Conservation (phyloP, 2,329 filamentous ascomycete species). For the Corynespora cassiicola region DNA sequence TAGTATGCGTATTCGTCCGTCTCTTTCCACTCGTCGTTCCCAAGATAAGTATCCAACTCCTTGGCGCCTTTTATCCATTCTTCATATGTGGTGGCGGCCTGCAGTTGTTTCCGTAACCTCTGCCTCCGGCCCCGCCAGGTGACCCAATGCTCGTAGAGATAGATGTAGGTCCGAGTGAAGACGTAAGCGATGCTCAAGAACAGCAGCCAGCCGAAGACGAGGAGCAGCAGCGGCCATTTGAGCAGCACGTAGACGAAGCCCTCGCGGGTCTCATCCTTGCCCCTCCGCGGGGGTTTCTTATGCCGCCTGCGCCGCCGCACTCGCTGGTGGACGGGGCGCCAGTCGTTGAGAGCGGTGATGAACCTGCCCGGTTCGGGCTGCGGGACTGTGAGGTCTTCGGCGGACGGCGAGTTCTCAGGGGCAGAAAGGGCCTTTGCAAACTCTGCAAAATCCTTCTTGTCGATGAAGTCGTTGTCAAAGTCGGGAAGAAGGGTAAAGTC, state of each 20-base stretch:
- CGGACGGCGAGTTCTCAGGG: slow-evolving; percentile 74
- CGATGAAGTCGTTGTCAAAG: slow-evolving; percentile 77
- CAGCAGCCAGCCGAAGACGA: slow-evolving; percentile 81
- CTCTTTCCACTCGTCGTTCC: slow-evolving; percentile 81
- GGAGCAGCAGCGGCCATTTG: slow-evolving; percentile 88
- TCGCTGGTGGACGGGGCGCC: slow-evolving; percentile 84
- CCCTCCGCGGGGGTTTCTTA: slow-evolving; percentile 50
- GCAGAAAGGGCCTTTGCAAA: slow-evolving; percentile 85
- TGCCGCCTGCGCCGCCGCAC: slow-evolving; percentile 57
- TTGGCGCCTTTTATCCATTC: slow-evolving; percentile 85
- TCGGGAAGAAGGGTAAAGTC: slow-evolving; percentile 78
- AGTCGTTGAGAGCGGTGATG: slow-evolving; percentile 93
- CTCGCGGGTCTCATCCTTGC: slow-evolving; percentile 90
- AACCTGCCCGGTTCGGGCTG: slow-evolving; percentile 59
- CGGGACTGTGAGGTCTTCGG: slow-evolving; percentile 59
- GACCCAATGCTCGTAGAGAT: slow-evolving; percentile 87
- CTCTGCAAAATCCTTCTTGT: slow-evolving; percentile 72
- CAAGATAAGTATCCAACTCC: slow-evolving; percentile 79
- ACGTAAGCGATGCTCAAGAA: slow-evolving; percentile 78
- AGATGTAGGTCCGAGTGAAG: slow-evolving; percentile 86
- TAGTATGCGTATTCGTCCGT: slow-evolving; percentile 80
- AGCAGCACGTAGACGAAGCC: slow-evolving; percentile 87
- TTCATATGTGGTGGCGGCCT: slow-evolving; percentile 74
- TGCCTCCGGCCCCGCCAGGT: slow-evolving; percentile 86
- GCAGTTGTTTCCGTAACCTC: slow-evolving; percentile 72